Base-by-base conservation (phyloP, 2,329 filamentous ascomycete species). In the Sclerotinia sclerotiorum region DNA sequence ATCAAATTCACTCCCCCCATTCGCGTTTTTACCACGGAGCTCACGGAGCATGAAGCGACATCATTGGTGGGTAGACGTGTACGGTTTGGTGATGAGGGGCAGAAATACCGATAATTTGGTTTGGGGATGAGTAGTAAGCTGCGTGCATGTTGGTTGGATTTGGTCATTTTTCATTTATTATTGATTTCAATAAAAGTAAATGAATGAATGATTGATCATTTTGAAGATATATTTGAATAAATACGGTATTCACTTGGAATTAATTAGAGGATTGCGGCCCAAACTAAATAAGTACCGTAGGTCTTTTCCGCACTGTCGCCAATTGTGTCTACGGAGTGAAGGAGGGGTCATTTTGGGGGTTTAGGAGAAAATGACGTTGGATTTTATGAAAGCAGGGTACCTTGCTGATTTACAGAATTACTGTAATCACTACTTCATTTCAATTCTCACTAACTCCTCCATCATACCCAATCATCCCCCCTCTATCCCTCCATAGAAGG, bases 21-120 rank as follows among this genome's bases (percentile, higher is more conserved):
- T 57, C 6, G 55, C 32, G 13, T 24, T 39, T 39, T 35, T 32
- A 15, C 27, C 21, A 21, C 54, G 54, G 54, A 57, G 29, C 19
- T 42, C 55, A 10, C 55, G 55, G 55, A 57, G 35, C 35, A 15
- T n/a, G 17, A 57, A 57, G 13, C 55, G 55, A 42, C 35, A 7
- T 57, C 55, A 57, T 57, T 57, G 35, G 55, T 19, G 35, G 24
- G 11, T 57, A 7, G 32, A 57, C 35, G 35, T 57, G 55, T 35
- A 35, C 8, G 35, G 35, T 35, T 15, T 42, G 42, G 55, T 42
- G 55, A 57, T 42, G 55, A 57, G 55, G 55, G 55, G 55, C 55
- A 42, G 55, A 27, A 57, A 27, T 57, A 15, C 55, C 55, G 35
- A 24, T 10, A 15, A 39, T 35, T n/a, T 17, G 32, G 32, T 56